Evolutionary conservation across 768 basidiomycete genomes (phyloP), one percentile per base, ranked within the genome.

Genomic region (Pleurotus tuber-regium): DNA sequence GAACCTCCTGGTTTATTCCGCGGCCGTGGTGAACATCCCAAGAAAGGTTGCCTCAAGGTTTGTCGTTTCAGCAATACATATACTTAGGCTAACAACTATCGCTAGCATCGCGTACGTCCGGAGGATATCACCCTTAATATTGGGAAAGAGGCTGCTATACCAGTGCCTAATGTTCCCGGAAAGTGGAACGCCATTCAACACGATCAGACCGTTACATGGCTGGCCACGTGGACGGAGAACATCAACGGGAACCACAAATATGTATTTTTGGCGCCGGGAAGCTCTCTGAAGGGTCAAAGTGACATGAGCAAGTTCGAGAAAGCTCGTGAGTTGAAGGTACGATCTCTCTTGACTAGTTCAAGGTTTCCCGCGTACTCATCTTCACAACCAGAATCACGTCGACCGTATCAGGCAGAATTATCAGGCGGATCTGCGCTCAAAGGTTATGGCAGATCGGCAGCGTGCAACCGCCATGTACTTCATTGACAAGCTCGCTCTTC

Each of bases 391-490:
- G 95, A 83, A 82, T 58, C 84, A 98, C 62, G 91, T 99, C 57
- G 93, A 91, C 58, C 80, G 82, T 50, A 96, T 99, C 56, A 89
- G 97, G 40, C 70, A 84, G 56, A 93, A 97, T 64, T 99, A 99
- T 66, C 83, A 77, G 6, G 74, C 68, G 16, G 92, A 97, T 52
- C 73, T 98, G 50, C 91, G 82, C 70, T 86, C 80, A 47, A 98
- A 97, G 68, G 82, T 93, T 53, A 98, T 93, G 89, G 89, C 86
- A 8, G 88, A 92, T 57, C 86, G 97, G 28, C 96, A 98, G 69
- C 86, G 96, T 21, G 97, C 97, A n/a, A 98, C 96, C 1, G 90
- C 97, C 12, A 90, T 99, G 87, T 99, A 99, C 68, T 92, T 99
- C 71, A 98, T 99, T 62, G 97, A 99, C 70, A 84, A 84, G 63